A percentile compares a stretch with the other conserved stretches of the same genome.
phyloP scores from a whole-genome alignment of 257 asterid genomes.

The Solanum etuberosum region DNA sequence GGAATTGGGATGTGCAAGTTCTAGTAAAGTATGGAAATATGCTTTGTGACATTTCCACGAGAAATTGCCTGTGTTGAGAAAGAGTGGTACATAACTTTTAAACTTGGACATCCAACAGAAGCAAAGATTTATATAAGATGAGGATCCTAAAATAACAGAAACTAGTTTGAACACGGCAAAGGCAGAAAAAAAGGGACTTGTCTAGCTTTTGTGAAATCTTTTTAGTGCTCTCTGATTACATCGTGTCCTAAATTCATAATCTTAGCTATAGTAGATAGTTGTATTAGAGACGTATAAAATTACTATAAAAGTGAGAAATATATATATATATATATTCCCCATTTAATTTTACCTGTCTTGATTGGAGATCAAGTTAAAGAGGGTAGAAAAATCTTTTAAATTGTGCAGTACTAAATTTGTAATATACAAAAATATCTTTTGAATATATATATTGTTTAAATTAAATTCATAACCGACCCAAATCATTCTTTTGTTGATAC shows the following conservation, averaged over 20 bases:
- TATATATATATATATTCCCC: not conserved
- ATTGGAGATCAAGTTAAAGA: not conserved
- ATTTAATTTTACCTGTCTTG: not conserved
- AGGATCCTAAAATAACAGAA: not conserved
- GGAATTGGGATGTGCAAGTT: too few species aligned
- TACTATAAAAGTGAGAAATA: not conserved
- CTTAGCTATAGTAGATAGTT: not conserved
- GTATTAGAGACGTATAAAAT: not conserved
- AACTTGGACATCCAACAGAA: not conserved
- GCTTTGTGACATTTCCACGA: not conserved
- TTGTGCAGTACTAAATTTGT: too few species aligned
- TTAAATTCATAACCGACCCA: too few species aligned
- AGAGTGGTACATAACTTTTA: not conserved
- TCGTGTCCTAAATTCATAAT: not conserved
- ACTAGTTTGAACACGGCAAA: not conserved
- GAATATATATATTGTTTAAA: too few species aligned
- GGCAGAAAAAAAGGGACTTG: not conserved
- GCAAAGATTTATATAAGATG: not conserved
- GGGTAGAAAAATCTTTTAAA: not conserved
- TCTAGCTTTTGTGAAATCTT: not conserved
- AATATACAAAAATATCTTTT: accelerated
- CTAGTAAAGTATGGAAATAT: not conserved
- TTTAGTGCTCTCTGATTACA: not conserved
- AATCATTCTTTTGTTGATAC: too few species aligned
- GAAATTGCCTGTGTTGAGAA: not conserved